These are phyloP conservation scores for Glarea lozoyensis DNA, from an alignment of 495 filamentous ascomycete genomes.

Conservation along the genomic window DNA sequence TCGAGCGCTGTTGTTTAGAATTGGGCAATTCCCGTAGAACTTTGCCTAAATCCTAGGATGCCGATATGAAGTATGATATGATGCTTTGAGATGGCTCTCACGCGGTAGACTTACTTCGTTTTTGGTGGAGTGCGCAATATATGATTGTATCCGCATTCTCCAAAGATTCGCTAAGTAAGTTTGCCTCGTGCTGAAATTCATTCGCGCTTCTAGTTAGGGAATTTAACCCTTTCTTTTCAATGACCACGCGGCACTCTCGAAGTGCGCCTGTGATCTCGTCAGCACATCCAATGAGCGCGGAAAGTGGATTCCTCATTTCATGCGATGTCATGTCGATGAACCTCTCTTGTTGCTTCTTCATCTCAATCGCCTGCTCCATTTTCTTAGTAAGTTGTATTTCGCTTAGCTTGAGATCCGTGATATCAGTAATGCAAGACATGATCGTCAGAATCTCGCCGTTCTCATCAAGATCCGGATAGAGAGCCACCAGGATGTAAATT, in stretches of 20 bases:
- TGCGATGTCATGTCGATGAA: constrained; percentile 74
- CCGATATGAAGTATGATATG: too few species aligned
- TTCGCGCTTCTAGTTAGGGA: constrained; percentile 28
- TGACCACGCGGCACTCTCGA: too few species aligned
- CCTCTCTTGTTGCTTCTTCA: constrained; percentile 50
- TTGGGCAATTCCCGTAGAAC: too few species aligned
- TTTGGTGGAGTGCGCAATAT: constrained; percentile 68
- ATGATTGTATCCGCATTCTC: constrained; percentile 70
- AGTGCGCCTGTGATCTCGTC: constrained; percentile 63
- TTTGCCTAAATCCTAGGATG: too few species aligned
- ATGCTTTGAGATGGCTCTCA: too few species aligned
- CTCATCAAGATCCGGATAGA: constrained; percentile 25
- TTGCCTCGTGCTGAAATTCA: neutral
- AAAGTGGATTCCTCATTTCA: constrained; percentile 66
- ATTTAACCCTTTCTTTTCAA: too few species aligned
- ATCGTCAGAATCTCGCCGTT: constrained; percentile 18
- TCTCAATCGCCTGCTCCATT: constrained; percentile 24
- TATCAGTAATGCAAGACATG: constrained; percentile 14
- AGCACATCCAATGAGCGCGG: constrained; percentile 59
- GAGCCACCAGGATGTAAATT: constrained; percentile 20
- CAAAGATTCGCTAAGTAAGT: constrained; percentile 5
- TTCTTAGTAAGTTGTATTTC: constrained; percentile 18
- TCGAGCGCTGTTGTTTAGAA: too few species aligned
- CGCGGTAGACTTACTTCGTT: too few species aligned
- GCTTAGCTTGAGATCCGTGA: constrained; percentile 48